Conservation (phyloP, 2,329 filamentous ascomycete genomes). For the Trichoderma aggressivum region DNA sequence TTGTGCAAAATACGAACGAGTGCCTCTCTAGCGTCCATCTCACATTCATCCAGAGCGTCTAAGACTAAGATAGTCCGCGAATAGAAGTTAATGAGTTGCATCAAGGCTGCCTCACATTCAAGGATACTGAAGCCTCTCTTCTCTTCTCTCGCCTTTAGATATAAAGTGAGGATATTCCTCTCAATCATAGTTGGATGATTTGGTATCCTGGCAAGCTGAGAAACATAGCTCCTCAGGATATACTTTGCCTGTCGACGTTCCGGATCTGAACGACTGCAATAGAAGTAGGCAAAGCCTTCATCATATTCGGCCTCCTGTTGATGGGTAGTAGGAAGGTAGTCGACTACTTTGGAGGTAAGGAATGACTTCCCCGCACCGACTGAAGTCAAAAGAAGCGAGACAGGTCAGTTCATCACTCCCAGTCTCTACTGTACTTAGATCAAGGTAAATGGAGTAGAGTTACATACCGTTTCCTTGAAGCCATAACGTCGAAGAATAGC, state of each 20-base stretch:
- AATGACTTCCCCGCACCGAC: not conserved
- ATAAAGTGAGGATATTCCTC: not conserved
- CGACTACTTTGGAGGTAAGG: not conserved
- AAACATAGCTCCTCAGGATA: not conserved
- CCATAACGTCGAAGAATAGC: not conserved
- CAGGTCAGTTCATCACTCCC: not conserved
- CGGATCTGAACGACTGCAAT: not conserved
- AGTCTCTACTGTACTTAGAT: not conserved
- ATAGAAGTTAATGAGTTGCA: not conserved
- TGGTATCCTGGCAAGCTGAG: not conserved
- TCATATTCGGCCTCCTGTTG: not conserved
- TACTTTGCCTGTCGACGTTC: not conserved
- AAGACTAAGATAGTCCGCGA: not conserved
- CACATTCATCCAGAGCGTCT: not conserved
- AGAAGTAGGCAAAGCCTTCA: constrained; percentile 1
- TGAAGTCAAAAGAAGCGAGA: not conserved
- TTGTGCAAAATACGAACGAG: not conserved
- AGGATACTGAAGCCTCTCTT: not conserved
- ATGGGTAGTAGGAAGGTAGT: not conserved
- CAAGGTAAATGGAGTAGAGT: not conserved
- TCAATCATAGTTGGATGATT: not conserved
- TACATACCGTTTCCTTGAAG: not conserved
- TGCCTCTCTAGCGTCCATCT: not conserved
- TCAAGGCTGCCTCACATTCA: not conserved
- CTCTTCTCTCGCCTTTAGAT: not conserved